Evolutionary conservation across 164 flowering plant genomes (phyloP), one percentile per base, ranked within the genome.

Genomic region (Aristolochia californica): DNA sequence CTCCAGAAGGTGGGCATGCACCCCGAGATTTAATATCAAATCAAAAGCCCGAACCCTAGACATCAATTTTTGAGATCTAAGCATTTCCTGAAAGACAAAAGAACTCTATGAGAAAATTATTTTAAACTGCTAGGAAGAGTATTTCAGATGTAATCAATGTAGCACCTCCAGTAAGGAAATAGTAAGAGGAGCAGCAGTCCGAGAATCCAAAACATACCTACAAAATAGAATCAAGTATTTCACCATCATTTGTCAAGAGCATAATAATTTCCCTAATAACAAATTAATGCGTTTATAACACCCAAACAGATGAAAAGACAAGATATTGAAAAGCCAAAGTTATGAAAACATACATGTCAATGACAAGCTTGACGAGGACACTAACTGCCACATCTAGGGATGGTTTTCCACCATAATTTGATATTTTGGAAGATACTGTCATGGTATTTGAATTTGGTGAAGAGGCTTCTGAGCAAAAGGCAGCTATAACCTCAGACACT

Each of bases 341-440:
- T 56, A 55, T 63, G 40, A 44, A 15, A 73, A 72, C 95, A 61
- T 90, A 94, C 99, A 90, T 94, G 89, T 94, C 99, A 74, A 94
- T 94, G 45, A 94, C 88, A 70, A 94, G 95, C 75, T 94, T 94
- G 38, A 94, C 78, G 53, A 94, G 93, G 64, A 94, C 97, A 73
- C 99, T 94, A 65, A 79, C 96, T 70, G 97, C 99, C 59, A 83
- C 93, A 77, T 94, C 99, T 70, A 83, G 78, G 20, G 95, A 76
- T 17, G 95, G 95, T 70, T 78, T 90, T 67, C 95, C 88, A 74
- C 77, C 65, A 66, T 66, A 79, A 55, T 70, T 80, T 62, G 71
- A 85, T 66, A 90, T 70, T 77, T 72, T 82, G 30, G 95, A 79
- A 44, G 99, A 84, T 48, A 82, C 64, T 23, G 88, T 79, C 81